Evolutionary conservation across 768 basidiomycete species (phyloP).

Genomic region (Boletus sp.): DNA sequence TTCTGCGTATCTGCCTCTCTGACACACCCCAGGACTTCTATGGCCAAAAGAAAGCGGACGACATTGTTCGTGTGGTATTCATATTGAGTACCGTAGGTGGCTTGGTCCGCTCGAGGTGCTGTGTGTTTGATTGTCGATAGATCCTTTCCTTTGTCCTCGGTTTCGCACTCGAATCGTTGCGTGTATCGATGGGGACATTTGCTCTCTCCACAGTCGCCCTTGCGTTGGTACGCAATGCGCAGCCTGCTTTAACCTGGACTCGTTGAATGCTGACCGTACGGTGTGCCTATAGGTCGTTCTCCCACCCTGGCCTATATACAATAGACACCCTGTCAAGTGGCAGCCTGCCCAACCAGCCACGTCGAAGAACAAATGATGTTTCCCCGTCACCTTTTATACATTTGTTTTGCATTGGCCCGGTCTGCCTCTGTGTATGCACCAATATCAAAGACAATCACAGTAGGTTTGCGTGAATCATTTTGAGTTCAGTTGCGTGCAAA

Average conservation of each 20-base stretch:
- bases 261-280: neutral
- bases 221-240: conserved; percentile 16
- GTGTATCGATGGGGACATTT: conserved; percentile 25
- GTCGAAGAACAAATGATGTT: conserved; percentile 22
- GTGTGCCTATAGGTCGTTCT: conserved; percentile 44
- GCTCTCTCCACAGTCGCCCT: conserved; percentile 17
- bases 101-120: neutral
- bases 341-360: conserved; percentile 16
- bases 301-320: conserved; percentile 63
- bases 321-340: conserved; percentile 23
- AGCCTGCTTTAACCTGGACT: too few relatives aligned
- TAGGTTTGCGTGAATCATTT: neutral
- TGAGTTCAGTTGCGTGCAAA: neutral
- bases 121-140: conserved; percentile 8
- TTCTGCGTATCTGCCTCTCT: neutral
- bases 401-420: neutral
- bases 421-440: neutral
- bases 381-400: neutral
- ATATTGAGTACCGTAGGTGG: conserved; percentile 24
- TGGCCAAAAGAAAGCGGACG: conserved; percentile 28
- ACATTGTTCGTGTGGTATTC: conserved; percentile 22
- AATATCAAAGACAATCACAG: too few relatives aligned
- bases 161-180: conserved; percentile 28
- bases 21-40: conserved; percentile 28
- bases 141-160: conserved; percentile 30